phyloP scores from a whole-genome alignment of 768 basidiomycete species.

The Macrocybe gigantea region DNA sequence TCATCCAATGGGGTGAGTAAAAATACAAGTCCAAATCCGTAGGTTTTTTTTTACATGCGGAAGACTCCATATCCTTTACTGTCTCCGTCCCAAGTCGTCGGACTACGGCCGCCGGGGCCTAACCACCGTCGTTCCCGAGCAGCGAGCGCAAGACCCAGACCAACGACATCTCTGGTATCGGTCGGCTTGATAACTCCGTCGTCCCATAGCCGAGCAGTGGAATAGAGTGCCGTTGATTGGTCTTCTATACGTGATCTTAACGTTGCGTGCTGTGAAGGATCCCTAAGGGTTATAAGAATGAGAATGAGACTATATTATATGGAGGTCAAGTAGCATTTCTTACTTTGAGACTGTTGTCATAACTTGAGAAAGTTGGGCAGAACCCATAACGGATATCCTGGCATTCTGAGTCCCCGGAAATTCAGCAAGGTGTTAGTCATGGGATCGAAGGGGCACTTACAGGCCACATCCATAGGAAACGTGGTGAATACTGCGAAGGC shows the following conservation, averaged over 20 bases:
- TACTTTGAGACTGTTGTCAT: constrained; percentile 88
- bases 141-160: constrained; percentile 81
- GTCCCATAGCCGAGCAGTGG: constrained; percentile 91
- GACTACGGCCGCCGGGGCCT: constrained; percentile 8
- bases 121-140: constrained; percentile 32
- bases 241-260: constrained; percentile 80
- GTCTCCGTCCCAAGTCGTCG: constrained; percentile 68
- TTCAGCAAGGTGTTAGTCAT: constrained; percentile 6
- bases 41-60: constrained; percentile 57
- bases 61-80: constrained; percentile 82
- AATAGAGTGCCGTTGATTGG: constrained; percentile 84
- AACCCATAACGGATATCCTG: constrained; percentile 94
- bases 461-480: constrained; percentile 99
- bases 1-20: too few species aligned
- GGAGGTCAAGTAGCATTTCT: constrained; percentile 11
- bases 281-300: constrained; percentile 35
- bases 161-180: constrained; percentile 85
- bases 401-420: constrained; percentile 53
- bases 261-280: constrained; percentile 69
- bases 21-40: too few species aligned
- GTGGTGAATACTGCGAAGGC: constrained; percentile 72
- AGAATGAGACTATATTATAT: not conserved
- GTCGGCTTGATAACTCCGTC: constrained; percentile 87
- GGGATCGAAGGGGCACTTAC: constrained; percentile 35
- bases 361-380: constrained; percentile 86